phyloP scores from a whole-genome alignment of 208 protist species.

The Wallacemonas rigidus region DNA sequence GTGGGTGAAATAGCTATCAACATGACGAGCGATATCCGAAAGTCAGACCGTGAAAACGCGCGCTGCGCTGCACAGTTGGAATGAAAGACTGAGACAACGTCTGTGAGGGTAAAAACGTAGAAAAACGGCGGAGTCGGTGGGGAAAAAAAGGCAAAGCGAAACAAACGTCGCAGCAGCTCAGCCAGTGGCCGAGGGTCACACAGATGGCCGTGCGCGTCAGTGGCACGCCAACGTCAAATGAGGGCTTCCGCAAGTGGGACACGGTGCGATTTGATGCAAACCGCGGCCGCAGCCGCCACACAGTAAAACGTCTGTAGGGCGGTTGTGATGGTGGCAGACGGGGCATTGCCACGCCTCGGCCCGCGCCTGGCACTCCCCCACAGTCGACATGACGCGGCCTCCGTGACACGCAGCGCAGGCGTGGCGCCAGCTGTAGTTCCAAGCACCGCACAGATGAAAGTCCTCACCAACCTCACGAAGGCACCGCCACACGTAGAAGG shows the following conservation, averaged over 20 bases:
- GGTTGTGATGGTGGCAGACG: slow-evolving; percentile 50
- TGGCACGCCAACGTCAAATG: slow-evolving; percentile 18
- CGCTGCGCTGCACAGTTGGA: no score
- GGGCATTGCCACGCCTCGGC: slow-evolving; percentile 55
- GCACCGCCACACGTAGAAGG: slow-evolving; percentile 72
- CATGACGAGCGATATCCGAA: no score
- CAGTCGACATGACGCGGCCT: slow-evolving; percentile 35
- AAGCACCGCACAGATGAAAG: slow-evolving; percentile 44
- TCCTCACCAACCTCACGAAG: slow-evolving; percentile 39
- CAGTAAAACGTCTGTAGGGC: slow-evolving; percentile 65
- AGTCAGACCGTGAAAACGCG: no score
- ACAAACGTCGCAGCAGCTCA: not conserved
- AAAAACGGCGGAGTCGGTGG: not conserved
- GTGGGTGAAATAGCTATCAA: no score
- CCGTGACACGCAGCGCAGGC: slow-evolving; percentile 48
- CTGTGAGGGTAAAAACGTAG: not conserved
- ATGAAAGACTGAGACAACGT: no score
- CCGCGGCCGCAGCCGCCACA: slow-evolving; percentile 53
- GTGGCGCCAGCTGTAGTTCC: slow-evolving; percentile 81
- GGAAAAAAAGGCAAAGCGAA: not conserved
- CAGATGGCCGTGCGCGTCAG: not conserved
- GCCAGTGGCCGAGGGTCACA: not conserved
- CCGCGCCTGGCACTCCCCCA: slow-evolving; percentile 56
- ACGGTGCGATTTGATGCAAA: slow-evolving; percentile 41
- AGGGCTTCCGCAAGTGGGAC: slow-evolving; percentile 34